Conservation (phyloP, 257 asterid species). For the Plantago elongata region DNA sequence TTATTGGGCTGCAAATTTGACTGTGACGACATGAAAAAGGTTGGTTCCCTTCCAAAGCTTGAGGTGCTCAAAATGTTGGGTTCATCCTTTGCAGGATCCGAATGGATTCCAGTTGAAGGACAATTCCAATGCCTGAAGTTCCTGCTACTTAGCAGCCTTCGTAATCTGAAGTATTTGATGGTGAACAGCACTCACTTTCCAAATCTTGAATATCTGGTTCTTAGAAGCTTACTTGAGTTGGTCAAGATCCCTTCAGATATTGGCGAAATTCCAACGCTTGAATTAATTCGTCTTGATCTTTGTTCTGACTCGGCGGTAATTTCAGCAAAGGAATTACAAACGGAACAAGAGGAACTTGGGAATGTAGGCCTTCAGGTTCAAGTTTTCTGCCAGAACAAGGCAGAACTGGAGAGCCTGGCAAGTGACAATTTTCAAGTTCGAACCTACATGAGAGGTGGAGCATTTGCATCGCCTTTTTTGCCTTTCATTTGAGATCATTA, state of each 20-base stretch:
- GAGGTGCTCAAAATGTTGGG: constrained; percentile 3
- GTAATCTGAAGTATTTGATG: not conserved
- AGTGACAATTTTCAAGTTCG: not conserved
- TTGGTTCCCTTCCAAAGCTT: constrained; percentile 9
- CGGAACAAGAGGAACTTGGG: constrained; percentile 22
- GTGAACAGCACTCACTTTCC: not conserved
- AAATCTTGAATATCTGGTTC: constrained; percentile 12
- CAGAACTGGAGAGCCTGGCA: not conserved
- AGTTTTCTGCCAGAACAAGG: not conserved
- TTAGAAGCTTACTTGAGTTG: not conserved
- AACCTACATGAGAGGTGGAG: no score
- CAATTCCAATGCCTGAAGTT: constrained; percentile 1
- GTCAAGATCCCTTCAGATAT: constrained; percentile 20
- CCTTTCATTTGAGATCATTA: no score
- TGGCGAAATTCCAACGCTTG: constrained; percentile 13
- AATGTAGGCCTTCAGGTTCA: constrained; percentile 4
- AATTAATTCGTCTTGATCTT: not conserved
- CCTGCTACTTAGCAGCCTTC: not conserved
- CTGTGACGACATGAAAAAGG: constrained; percentile 7
- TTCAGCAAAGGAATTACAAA: constrained; percentile 15
- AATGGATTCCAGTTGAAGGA: constrained; percentile 10
- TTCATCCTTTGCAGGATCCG: not conserved
- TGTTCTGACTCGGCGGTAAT: constrained; percentile 6
- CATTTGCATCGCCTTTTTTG: no score
- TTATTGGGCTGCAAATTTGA: not conserved